These are phyloP conservation scores for Nissolia schottii DNA, from an alignment of 306 rosid genomes.

Conservation along the genomic window DNA sequence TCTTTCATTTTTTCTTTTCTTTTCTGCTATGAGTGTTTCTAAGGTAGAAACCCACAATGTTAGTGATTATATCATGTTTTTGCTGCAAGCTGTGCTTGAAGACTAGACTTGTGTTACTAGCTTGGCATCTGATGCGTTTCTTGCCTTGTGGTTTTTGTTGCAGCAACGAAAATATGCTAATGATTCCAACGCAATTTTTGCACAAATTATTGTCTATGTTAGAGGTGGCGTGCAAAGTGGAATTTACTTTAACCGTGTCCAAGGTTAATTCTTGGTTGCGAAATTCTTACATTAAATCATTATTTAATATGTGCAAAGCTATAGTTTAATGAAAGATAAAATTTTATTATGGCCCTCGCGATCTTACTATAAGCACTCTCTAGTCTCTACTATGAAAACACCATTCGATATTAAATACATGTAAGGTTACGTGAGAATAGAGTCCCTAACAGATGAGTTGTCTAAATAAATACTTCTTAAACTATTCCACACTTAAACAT, in stretches of 20 bases:
- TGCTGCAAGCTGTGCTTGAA: background rate
- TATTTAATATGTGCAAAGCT: no score
- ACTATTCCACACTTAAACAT: no score
- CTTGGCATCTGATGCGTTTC: conserved; percentile 49
- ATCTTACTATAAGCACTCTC: no score
- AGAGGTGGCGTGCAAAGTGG: background rate
- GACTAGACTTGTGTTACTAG: conserved; percentile 8
- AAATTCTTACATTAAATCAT: background rate
- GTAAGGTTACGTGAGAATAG: no score
- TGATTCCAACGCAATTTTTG: background rate
- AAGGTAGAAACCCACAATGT: background rate
- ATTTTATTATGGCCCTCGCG: no score
- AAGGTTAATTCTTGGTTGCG: background rate
- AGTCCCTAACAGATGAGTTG: no score
- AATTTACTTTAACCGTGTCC: background rate
- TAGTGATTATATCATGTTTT: background rate
- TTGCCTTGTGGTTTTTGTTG: conserved; percentile 20
- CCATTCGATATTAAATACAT: no score
- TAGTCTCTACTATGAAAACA: no score
- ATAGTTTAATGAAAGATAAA: no score
- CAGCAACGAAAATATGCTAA: background rate
- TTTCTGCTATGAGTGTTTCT: background rate
- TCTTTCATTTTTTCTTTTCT: background rate
- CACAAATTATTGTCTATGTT: background rate
- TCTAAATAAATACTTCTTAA: no score